Percentiles rank a stretch among this genome's conserved stretches.
phyloP scores from a whole-genome alignment of 257 asterid species.

The Solanum verrucosum region DNA sequence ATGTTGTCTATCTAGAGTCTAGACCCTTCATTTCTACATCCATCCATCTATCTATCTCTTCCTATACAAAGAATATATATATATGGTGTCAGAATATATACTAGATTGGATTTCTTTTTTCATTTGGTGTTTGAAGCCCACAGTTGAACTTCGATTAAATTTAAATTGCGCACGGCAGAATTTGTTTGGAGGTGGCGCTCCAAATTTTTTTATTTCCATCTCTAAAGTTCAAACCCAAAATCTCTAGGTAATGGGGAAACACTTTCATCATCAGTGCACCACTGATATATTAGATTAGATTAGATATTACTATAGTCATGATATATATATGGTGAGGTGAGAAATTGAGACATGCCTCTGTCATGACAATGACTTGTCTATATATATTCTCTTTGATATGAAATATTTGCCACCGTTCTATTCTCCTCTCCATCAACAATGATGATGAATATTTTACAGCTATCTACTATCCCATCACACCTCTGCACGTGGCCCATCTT shows the following conservation, averaged over 20 bases:
- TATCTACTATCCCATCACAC: not conserved
- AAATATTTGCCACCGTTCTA: not conserved
- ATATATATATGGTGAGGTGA: not conserved
- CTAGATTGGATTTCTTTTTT: not conserved
- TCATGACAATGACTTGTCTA: not conserved
- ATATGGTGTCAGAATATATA: not conserved
- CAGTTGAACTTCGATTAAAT: too few species aligned
- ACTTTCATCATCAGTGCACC: too few species aligned
- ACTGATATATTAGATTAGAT: not conserved
- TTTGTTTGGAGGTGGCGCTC: rapidly evolving
- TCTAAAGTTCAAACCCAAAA: rapidly evolving
- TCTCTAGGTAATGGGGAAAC: too few species aligned
- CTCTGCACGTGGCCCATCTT: not conserved
- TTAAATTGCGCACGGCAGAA: rapidly evolving
- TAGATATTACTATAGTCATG: not conserved
- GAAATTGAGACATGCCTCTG: not conserved
- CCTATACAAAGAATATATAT: not conserved
- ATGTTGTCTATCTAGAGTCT: not conserved
- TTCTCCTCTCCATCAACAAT: not conserved
- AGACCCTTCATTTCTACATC: not conserved
- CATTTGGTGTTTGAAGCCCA: too few species aligned
- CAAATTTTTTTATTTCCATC: too few species aligned
- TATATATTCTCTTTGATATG: not conserved
- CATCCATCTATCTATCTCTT: not conserved
- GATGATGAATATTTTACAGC: not conserved